These are phyloP conservation scores for Pseudogymnoascus sp. DNA, from an alignment of 2,329 filamentous ascomycete genomes.

Conservation along the genomic window DNA sequence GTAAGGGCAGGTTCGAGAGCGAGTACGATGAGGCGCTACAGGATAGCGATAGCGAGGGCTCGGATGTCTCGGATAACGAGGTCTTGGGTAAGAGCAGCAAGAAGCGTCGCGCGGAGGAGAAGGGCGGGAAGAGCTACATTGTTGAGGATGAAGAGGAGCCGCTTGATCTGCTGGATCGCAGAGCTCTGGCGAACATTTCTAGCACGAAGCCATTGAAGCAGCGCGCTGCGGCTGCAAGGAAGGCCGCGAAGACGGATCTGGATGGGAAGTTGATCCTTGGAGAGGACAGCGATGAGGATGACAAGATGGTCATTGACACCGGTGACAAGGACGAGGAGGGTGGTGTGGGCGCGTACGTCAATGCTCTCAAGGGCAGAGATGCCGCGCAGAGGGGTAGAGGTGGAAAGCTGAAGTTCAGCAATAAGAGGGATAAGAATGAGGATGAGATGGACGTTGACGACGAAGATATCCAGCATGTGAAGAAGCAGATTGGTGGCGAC, in stretches of 20 bases:
- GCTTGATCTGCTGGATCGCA: conserved; percentile 83
- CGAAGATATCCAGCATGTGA: conserved; percentile 42
- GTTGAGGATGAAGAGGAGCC: conserved; percentile 92
- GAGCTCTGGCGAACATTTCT: conserved; percentile 85
- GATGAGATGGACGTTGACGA: conserved; percentile 42
- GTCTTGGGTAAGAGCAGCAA: conserved; percentile 38
- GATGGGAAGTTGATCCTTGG: conserved; percentile 78
- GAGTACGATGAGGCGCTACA: conserved; percentile 97
- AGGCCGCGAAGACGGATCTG: conserved; percentile 60
- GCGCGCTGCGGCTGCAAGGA: conserved; percentile 40
- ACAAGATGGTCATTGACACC: conserved; percentile 58
- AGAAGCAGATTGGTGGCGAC: conserved; percentile 34
- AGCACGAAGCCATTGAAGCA: conserved; percentile 71
- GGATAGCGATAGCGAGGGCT: conserved; percentile 47
- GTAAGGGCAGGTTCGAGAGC: conserved; percentile 67
- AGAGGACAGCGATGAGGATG: conserved; percentile 43
- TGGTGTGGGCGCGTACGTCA: conserved; percentile 61
- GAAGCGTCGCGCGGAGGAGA: conserved; percentile 35
- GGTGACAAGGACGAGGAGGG: conserved; percentile 37
- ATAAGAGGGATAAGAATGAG: conserved; percentile 49
- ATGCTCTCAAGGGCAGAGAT: conserved; percentile 60
- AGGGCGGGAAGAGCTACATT: conserved; percentile 70
- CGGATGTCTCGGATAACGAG: conserved; percentile 56
- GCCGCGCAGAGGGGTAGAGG: conserved; percentile 55
- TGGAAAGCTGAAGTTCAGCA: conserved; percentile 64